Evolutionary conservation across 1,284 basidiomycete species (phyloP), one percentile per base, ranked within the genome.

Genomic region (Psilocybe mexicana): DNA sequence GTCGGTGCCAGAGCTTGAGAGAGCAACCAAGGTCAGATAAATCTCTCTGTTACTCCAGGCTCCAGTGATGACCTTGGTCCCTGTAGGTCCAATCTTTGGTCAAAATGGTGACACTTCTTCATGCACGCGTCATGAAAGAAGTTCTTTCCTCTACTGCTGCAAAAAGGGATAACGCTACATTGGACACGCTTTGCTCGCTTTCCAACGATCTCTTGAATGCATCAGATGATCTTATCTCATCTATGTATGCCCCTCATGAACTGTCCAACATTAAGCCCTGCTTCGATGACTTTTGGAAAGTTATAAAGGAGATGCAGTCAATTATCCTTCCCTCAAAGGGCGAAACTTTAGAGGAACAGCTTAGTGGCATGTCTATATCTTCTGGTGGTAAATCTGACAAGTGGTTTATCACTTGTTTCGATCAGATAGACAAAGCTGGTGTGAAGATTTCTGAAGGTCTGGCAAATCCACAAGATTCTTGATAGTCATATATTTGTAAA

Each of bases 361-460:
- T 83, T 56, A 67, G 69, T 11, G 61, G 62, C 7, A 61, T 82
- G 60, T 69, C 54, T 43, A 26, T 80, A 47, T 64, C 69, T n/a
- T 50, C 69, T 25, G 59, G 54, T 25, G 61, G 67, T 43, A 72
- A 69, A 44, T 69, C 63, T 36, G 69, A 70, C 59, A 75, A 75
- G 63, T 88, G 88, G 87, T 86, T 88, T 64, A 73, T 80, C 51
- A 77, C 78, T 6, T 88, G 87, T 64, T 83, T 88, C 62, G 72
- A 76, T 52, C 86, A 89, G 64, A 79, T 89, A 65, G 65, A 70
- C 58, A 79, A 78, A 59, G 74, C 72, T 33, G 61, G 65, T 48
- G 61, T 64, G 43, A 66, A 59, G 18, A 28, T 66, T 52, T 52
- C 54, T 30, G 61, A 60, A 8, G 57, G 64, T 42, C 60, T 77